Evolutionary conservation across 31 red algal genomes (phyloP).

Genomic region (Asparagopsis taxiformis): DNA sequence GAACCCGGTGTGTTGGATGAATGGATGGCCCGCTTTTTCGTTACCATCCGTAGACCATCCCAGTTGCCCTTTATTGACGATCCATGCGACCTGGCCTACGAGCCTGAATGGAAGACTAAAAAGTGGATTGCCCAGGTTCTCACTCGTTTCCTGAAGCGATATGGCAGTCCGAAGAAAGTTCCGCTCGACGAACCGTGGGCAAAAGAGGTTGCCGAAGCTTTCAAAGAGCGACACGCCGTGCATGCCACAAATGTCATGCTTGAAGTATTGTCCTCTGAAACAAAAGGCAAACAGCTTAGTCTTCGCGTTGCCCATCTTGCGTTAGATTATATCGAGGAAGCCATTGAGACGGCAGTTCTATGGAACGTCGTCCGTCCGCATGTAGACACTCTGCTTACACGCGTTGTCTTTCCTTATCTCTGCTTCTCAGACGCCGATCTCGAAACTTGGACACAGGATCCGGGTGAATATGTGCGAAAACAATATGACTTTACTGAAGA

Average conservation of each 20-base stretch:
- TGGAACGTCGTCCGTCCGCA: conserved; percentile 66
- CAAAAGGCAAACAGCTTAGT: conserved; percentile 18
- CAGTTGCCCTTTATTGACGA: conserved; percentile 9
- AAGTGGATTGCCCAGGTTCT: conserved; percentile 88
- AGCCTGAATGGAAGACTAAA: conserved; percentile 82
- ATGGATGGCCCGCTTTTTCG: conserved; percentile 60
- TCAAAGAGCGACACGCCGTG: conserved; percentile 43
- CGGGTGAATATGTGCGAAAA: conserved; percentile 86
- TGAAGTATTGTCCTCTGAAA: conserved; percentile 56
- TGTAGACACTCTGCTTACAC: conserved; percentile 49
- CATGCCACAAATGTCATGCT: conserved; percentile 61
- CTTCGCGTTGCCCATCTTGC: conserved; percentile 68
- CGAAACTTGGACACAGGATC: conserved; percentile 67
- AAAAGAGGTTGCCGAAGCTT: conserved; percentile 39
- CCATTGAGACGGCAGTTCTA: conserved; percentile 51
- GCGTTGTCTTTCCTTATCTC: conserved; percentile 75
- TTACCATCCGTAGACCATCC: conserved; percentile 26
- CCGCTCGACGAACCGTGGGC: conserved; percentile 62
- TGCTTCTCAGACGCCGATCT: conserved; percentile 73
- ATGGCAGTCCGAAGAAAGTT: conserved; percentile 59
- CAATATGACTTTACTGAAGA: conserved; percentile 78
- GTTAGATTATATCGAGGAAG: conserved; percentile 68
- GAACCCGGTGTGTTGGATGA: conserved; percentile 28
- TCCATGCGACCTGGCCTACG: conserved; percentile 32
- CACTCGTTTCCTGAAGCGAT: conserved; percentile 61